These are phyloP conservation scores for Hapsidospora chrysogenum DNA, from an alignment of 495 filamentous ascomycete species.

Conservation along the genomic window DNA sequence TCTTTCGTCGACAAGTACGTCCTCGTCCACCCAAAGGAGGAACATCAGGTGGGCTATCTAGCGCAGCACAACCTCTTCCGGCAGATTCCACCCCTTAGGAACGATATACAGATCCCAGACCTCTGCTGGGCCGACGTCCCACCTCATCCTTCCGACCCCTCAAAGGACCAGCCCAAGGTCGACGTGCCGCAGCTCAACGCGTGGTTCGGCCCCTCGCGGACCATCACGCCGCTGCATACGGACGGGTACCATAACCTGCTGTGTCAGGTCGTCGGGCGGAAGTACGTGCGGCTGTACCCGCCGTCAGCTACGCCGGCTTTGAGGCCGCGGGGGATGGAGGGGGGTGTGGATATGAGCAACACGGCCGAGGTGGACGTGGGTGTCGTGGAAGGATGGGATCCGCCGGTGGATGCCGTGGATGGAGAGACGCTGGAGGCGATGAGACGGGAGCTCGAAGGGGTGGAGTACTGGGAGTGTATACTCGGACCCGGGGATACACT, in stretches of 20 bases:
- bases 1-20: constrained; percentile 46
- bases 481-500: constrained; percentile 68
- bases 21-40: background rate
- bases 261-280: constrained; percentile 75
- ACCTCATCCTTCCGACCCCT: constrained; percentile 30
- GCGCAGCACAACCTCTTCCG: constrained; percentile 79
- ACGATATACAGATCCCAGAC: constrained; percentile 69
- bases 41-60: constrained; percentile 43
- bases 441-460: constrained; percentile 30
- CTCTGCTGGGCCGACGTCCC: constrained; percentile 63
- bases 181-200: constrained; percentile 54
- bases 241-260: constrained; percentile 92
- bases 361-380: constrained; percentile 65
- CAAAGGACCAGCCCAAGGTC: constrained; percentile 28
- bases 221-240: constrained; percentile 83
- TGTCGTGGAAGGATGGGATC: constrained; percentile 36
- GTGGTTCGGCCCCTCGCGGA: constrained; percentile 81
- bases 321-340: constrained; percentile 47
- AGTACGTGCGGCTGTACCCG: constrained; percentile 78
- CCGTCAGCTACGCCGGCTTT: constrained; percentile 41
- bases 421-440: constrained; percentile 6
- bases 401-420: too few species aligned
- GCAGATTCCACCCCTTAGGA: constrained; percentile 62
- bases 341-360: constrained; percentile 82
- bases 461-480: constrained; percentile 63